These are phyloP conservation scores for Fusarium secorum DNA, from an alignment of 2,329 filamentous ascomycete genomes.

Conservation along the genomic window DNA sequence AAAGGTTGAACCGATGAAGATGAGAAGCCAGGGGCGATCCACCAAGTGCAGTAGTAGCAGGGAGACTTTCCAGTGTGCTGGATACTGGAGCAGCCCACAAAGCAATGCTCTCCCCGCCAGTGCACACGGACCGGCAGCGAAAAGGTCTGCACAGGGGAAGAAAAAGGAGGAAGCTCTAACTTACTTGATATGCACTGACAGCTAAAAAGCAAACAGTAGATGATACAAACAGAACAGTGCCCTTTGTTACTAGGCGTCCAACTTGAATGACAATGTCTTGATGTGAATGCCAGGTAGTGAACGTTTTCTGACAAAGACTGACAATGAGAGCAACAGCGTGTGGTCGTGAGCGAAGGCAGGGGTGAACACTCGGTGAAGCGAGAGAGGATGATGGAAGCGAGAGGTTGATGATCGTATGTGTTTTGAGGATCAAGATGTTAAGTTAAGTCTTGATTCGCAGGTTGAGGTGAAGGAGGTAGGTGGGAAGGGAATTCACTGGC, in stretches of 20 bases:
- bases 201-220: constrained; percentile 49
- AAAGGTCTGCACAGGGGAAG: neutral
- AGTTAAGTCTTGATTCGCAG: neutral
- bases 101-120: neutral
- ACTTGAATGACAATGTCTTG: constrained; percentile 14
- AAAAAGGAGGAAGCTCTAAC: constrained; percentile 26
- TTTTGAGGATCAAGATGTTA: neutral
- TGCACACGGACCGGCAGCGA: neutral
- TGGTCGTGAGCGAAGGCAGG: constrained; percentile 4
- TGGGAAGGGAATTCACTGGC: neutral
- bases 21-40: neutral
- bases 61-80: too few relatives aligned
- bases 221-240: constrained; percentile 47
- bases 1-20: neutral
- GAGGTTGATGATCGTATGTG: neutral
- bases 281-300: constrained; percentile 18
- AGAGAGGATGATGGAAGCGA: constrained; percentile 8
- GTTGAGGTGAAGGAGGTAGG: neutral
- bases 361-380: constrained; percentile 6
- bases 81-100: neutral
- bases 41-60: neutral
- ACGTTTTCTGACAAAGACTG: constrained; percentile 13
- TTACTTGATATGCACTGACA: constrained; percentile 43
- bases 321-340: constrained; percentile 4
- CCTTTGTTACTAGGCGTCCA: constrained; percentile 34